Evolutionary conservation across 1,284 basidiomycete genomes (phyloP), one percentile per base, ranked within the genome.

Genomic region (Papiliotrema laurentii): DNA sequence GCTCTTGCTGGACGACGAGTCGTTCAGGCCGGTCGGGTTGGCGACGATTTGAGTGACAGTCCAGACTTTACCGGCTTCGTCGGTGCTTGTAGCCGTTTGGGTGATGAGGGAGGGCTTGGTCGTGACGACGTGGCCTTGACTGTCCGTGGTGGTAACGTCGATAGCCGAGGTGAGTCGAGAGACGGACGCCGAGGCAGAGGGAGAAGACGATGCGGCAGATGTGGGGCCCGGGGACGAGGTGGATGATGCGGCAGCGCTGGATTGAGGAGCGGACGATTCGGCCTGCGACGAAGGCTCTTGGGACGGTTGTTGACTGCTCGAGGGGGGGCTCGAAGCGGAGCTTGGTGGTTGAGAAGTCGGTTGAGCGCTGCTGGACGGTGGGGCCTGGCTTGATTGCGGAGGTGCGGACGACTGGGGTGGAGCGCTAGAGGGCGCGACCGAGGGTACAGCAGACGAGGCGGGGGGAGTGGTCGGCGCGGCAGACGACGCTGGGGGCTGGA

Each of bases 11-110:
- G 26, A 5, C 1, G 53, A 45, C 13, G 54, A 56, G 16, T 42
- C 30, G 18, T 54, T 50, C 14, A 59, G 56, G 38, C 54, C 54
- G 16, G 55, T 60, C 5, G 66, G 64, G 47, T 68, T 68, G 31
- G 58, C 57, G 21, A 70, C 61, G 26, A 62, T 55, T 48, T 66
- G 60, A 5, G 71, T 75, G 36, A 69, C 54, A 6, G 72, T 74
- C 47, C 58, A 61, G 25, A 64, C 48, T 44, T 52, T 41, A 13
- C 58, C 60, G 11, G 51, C 30, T 14, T 43, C 49, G 34, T 61
- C 55, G 39, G 60, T 60, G 5, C 48, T 49, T 11, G 52, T 51
- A 5, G 49, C 25, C 22, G 55, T 50, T 25, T 58, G 55, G 10
- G 66, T 68, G 34, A 68, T 36, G 21, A 56, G 39, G 2, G 59